phyloP scores from a whole-genome alignment of 345 rosid genomes.

The Citrus reticulata region DNA sequence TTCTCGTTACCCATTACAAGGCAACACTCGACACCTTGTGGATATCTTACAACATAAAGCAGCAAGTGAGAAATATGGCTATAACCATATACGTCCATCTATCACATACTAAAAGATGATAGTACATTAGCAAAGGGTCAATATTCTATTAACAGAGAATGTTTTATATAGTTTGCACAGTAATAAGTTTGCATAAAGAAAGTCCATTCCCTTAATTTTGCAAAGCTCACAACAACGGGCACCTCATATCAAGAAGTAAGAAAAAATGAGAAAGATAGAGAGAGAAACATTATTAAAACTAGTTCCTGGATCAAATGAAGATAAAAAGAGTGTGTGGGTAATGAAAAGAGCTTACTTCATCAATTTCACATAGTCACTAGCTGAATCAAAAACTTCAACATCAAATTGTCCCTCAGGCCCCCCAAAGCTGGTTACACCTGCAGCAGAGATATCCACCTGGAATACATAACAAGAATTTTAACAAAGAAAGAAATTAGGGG shows the following conservation, averaged over 20 bases:
- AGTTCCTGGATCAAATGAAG: not conserved
- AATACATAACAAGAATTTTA: conserved; percentile 8
- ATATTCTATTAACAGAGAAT: not conserved
- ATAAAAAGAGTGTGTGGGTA: not conserved
- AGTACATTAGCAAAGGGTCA: not conserved
- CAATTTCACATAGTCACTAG: conserved; percentile 78
- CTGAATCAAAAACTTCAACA: conserved; percentile 95
- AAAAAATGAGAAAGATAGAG: not conserved
- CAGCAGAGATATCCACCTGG: conserved; percentile 74
- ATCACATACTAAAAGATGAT: not conserved
- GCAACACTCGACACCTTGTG: not conserved
- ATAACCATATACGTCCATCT: not conserved
- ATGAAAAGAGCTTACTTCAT: conserved; percentile 69
- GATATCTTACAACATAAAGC: not conserved
- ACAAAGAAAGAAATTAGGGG: conserved; percentile 4
- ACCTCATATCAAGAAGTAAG: not conserved
- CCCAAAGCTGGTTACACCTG: conserved; percentile 62
- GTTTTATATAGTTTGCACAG: not conserved
- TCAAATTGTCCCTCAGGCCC: conserved; percentile 91
- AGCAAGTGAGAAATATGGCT: not conserved
- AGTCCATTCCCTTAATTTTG: not conserved
- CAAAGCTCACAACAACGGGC: not conserved
- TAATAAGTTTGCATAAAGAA: not conserved
- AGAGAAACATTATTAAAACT: not conserved
- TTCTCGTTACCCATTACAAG: not conserved